phyloP scores from a whole-genome alignment of 805 yeast species.

The Pichia rugopelliculosa region DNA sequence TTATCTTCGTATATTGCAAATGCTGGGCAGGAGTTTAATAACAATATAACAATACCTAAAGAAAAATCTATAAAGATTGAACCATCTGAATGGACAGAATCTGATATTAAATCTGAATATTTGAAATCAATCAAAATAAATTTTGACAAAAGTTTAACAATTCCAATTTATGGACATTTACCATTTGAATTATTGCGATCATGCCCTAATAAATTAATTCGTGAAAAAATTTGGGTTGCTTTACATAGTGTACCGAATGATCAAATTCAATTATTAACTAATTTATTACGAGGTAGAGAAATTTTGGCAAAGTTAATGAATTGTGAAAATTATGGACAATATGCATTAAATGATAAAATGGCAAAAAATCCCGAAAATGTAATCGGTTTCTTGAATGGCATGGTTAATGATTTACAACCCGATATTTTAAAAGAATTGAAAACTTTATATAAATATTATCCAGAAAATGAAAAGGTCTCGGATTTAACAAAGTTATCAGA shows the following conservation, averaged over 20 bases:
- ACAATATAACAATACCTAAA: conserved; percentile 33
- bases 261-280: conserved; percentile 55
- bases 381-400: conserved; percentile 51
- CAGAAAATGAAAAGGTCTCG: conserved; percentile 1
- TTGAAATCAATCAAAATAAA: conserved; percentile 21
- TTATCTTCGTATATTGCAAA: conserved; percentile 75
- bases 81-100: conserved; percentile 23
- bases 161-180: conserved; percentile 56
- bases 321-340: conserved; percentile 60
- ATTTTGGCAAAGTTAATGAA: conserved; percentile 70
- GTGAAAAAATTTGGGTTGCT: conserved; percentile 69
- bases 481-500: conserved; percentile 22
- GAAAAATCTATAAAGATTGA: conserved; percentile 24
- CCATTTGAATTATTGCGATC: conserved; percentile 59
- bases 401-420: conserved; percentile 44
- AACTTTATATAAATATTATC: conserved; percentile 30
- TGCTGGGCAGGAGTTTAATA: conserved; percentile 70
- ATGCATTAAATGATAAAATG: conserved; percentile 86
- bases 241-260: conserved; percentile 56
- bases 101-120: conserved; percentile 20
- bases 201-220: conserved; percentile 46
- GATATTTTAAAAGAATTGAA: conserved; percentile 55
- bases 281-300: conserved; percentile 58
- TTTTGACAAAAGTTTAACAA: conserved; percentile 34
- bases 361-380: conserved; percentile 78